Conservation (phyloP, 805 yeast species). For the Candida piceae region DNA sequence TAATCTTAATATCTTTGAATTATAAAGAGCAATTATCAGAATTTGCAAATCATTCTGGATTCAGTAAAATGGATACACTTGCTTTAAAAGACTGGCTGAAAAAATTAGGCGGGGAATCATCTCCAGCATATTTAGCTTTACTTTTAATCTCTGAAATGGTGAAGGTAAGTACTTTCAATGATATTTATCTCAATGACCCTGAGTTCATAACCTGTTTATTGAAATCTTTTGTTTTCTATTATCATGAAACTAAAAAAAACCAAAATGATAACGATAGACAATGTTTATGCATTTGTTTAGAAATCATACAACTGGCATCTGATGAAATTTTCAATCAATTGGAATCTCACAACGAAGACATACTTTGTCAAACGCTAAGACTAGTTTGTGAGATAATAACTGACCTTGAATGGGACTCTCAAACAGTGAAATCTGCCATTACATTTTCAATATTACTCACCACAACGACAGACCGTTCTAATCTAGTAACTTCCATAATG, state of each 20-base stretch:
- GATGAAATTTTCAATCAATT: neutral
- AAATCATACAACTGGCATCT: neutral
- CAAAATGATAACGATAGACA: neutral
- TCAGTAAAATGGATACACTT: slow-evolving; percentile 11
- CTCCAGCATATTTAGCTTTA: slow-evolving; percentile 7
- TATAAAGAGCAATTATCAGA: neutral
- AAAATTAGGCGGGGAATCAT: neutral
- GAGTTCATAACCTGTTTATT: slow-evolving; percentile 2
- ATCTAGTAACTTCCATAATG: neutral
- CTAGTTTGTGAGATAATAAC: too few species aligned
- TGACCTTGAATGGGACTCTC: neutral
- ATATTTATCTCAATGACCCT: slow-evolving; percentile 1
- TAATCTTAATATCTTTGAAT: neutral
- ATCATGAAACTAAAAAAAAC: neutral
- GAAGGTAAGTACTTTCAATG: too few species aligned
- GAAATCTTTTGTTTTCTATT: slow-evolving; percentile 1
- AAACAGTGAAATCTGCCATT: slow-evolving; percentile 4
- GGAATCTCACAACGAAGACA: too few species aligned
- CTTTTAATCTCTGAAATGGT: slow-evolving; percentile 3
- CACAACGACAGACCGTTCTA: slow-evolving; percentile 1
- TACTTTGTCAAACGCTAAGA: too few species aligned
- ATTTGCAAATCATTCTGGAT: neutral
- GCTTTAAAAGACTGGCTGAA: slow-evolving; percentile 15
- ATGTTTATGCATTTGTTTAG: neutral
- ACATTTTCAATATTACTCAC: slow-evolving; percentile 12